Conservation (phyloP, 345 rosid species). For the Conringia planisiliqua region DNA sequence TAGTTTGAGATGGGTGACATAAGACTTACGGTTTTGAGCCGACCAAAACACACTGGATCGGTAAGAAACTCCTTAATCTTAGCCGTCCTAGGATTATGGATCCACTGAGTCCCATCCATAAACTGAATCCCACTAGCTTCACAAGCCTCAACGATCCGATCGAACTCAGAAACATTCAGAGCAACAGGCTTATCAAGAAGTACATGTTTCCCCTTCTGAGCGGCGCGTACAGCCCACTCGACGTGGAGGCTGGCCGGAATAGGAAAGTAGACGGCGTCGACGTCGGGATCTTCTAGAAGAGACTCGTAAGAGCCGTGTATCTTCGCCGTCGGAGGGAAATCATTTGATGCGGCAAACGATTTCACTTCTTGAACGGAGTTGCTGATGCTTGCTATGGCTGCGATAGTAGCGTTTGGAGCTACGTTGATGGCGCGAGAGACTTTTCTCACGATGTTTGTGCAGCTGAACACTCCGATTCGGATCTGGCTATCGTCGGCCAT, state of each 20-base stretch:
- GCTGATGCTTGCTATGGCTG: constrained; percentile 58
- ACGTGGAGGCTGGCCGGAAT: constrained; percentile 74
- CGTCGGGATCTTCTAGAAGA: constrained; percentile 62
- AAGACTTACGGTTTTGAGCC: constrained; percentile 45
- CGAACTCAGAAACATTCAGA: constrained; percentile 52
- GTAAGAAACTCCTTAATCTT: constrained; percentile 48
- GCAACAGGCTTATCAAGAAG: constrained; percentile 83
- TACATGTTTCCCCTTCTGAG: constrained; percentile 66
- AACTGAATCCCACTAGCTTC: constrained; percentile 63
- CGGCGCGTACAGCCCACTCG: constrained; percentile 66
- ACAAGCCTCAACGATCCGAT: constrained; percentile 56
- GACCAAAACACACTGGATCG: constrained; percentile 55
- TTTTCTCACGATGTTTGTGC: constrained; percentile 71
- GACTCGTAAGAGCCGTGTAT: constrained; percentile 68
- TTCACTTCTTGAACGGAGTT: constrained; percentile 48
- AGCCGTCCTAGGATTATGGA: constrained; percentile 66
- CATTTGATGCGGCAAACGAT: constrained; percentile 56
- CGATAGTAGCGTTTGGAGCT: constrained; percentile 61
- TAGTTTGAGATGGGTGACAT: too few relatives aligned
- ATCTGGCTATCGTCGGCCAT: constrained; percentile 31
- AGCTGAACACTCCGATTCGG: constrained; percentile 67
- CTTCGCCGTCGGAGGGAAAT: constrained; percentile 52
- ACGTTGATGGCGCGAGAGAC: constrained; percentile 57
- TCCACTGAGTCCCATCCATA: constrained; percentile 94
- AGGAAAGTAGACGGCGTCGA: constrained; percentile 78